These are phyloP conservation scores for Arthrinium phaeospermum DNA, from an alignment of 2,329 filamentous ascomycete genomes.

Conservation along the genomic window DNA sequence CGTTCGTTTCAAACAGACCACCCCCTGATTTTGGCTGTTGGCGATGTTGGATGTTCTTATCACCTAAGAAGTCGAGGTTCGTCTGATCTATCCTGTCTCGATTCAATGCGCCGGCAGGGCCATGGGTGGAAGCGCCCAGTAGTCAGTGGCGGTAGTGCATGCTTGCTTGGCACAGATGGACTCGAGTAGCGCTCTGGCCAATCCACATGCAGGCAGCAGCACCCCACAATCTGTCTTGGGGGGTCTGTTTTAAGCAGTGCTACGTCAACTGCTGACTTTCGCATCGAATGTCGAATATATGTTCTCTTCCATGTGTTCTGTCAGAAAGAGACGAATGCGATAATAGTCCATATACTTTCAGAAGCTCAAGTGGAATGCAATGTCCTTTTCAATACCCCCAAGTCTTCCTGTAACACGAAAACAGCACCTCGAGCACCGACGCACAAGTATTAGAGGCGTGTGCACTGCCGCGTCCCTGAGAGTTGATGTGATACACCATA, in stretches of 20 bases:
- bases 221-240: neutral
- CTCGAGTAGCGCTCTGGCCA: neutral
- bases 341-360: too few relatives aligned
- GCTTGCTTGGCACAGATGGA: neutral
- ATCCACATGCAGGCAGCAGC: conserved; percentile 3
- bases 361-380: too few relatives aligned
- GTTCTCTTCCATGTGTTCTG: neutral
- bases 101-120: conserved; percentile 7
- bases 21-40: neutral
- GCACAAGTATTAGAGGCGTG: neutral
- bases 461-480: neutral
- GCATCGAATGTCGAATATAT: neutral
- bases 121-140: neutral
- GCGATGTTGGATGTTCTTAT: neutral
- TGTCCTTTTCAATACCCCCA: too few relatives aligned
- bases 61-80: neutral
- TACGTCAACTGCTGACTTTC: neutral
- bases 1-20: neutral
- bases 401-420: too few relatives aligned
- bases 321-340: too few relatives aligned
- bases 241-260: neutral
- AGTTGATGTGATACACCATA: neutral
- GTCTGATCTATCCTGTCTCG: conserved; percentile 1
- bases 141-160: neutral
- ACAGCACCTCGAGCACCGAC: too few relatives aligned